A percentile compares a stretch with the other conserved stretches of the same genome.
phyloP scores from a whole-genome alignment of 139 green algal species.

The Diplosphaera chodatii region DNA sequence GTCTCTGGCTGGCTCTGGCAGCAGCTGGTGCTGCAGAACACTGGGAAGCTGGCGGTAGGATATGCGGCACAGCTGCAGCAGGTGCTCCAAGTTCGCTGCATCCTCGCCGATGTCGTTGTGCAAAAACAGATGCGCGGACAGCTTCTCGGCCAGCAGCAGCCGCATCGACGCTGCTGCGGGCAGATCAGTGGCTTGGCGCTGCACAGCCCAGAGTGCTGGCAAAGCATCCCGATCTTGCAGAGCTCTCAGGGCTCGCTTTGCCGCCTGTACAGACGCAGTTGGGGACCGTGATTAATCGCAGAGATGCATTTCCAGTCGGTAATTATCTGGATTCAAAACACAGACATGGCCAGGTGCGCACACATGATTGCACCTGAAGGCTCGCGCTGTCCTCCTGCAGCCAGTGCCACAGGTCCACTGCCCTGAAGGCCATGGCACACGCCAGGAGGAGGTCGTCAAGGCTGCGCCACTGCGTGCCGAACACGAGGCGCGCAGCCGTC shows the following conservation, averaged over 20 bases:
- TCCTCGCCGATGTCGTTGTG: background rate
- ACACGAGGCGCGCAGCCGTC: background rate
- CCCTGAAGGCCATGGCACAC: background rate
- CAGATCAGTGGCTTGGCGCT: too few species aligned
- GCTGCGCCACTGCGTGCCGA: constrained; percentile 3
- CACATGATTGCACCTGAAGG: background rate
- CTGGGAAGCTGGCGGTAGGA: background rate
- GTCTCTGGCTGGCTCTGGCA: background rate
- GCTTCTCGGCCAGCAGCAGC: background rate
- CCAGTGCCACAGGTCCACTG: background rate
- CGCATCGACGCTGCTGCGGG: too few species aligned
- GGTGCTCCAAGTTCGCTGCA: background rate
- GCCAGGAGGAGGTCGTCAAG: constrained; percentile 15
- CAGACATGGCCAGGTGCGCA: too few species aligned
- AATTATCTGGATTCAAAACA: too few species aligned
- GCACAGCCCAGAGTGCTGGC: background rate
- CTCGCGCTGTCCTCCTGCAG: background rate
- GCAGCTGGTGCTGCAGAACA: background rate
- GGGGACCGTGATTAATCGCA: too few species aligned
- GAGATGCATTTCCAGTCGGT: too few species aligned
- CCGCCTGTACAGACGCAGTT: too few species aligned
- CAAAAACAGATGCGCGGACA: background rate
- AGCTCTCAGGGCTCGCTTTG: too few species aligned
- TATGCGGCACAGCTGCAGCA: background rate
- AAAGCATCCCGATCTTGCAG: background rate